Base-by-base conservation (phyloP, 179 eudicot genomes). In the Spinacia oleracea region DNA sequence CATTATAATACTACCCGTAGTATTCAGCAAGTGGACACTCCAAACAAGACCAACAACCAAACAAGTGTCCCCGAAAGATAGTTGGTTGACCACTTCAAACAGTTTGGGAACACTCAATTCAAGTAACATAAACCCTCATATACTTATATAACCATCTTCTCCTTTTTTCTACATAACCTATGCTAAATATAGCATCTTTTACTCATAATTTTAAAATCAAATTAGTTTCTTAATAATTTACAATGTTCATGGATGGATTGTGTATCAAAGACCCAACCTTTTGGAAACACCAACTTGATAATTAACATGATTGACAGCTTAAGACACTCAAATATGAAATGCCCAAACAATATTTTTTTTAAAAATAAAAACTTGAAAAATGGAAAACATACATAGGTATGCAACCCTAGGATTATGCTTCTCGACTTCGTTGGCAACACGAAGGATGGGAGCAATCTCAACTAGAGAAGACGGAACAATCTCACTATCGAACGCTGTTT, bases 381-480 rank as follows among this genome's bases (percentile, higher is more conserved):
- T 8, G n/a, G 31, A 27, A 48, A 23, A 91, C 97, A 79, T 88
- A 96, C 99, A 96, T 35, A 96, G 81, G 87, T 96, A 96, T 73
- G 99, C 97, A 78, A 94, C 99, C 86, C 98, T 91, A 5, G 98
- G 88, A 70, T 96, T 96, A 81, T 90, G 90, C 45, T 90, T 90
- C 74, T 96, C 99, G 10, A 96, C 99, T 88, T 96, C 99, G 83
- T 96, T 92, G 68, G 99, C 99, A 72, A 94, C 99, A 82, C 98
- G 97, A 71, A 96, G 97, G 83, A 96, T 96, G 0, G 99, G 98
- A 72, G 99, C 99, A 67, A 96, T 94, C 83, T 96, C 95, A 35
- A 86, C 93, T 32, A 96, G 86, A 9, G 99, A 94, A n/a, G 98
- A 96, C 59, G 98, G 99, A 80, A 96, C 99, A 43, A 96, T 88